These are phyloP conservation scores for Melanopsichium pennsylvanicum DNA, from an alignment of 1,284 basidiomycete genomes.

Conservation along the genomic window DNA sequence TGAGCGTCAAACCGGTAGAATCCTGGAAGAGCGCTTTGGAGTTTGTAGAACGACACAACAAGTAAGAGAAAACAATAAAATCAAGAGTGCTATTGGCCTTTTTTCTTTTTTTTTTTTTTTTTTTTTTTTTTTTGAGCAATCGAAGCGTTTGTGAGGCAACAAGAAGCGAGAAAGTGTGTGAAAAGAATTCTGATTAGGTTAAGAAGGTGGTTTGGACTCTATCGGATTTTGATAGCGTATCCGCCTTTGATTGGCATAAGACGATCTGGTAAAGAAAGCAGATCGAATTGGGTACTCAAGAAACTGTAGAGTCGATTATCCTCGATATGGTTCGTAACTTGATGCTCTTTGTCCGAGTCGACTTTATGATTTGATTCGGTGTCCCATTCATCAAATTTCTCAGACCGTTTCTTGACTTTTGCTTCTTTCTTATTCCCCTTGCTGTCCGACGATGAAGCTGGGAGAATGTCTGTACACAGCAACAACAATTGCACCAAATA, in stretches of 20 bases:
- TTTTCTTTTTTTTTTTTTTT: too few relatives aligned
- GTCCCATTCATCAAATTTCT: conserved; percentile 16
- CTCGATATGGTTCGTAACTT: too few relatives aligned
- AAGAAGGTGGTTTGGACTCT: too few relatives aligned
- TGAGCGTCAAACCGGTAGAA: conserved; percentile 57
- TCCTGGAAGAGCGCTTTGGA: conserved; percentile 19
- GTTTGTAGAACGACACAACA: conserved; percentile 15
- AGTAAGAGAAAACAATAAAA: not conserved
- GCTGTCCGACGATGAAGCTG: not conserved
- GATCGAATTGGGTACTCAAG: conserved; percentile 5
- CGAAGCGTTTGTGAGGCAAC: too few relatives aligned
- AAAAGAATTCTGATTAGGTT: too few relatives aligned
- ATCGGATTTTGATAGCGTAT: conserved; percentile 21
- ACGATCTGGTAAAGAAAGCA: conserved; percentile 7
- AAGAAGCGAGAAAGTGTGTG: too few relatives aligned
- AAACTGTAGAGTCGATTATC: conserved; percentile 10
- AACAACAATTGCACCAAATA: conserved; percentile 11
- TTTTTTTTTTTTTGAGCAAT: too few relatives aligned
- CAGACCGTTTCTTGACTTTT: not conserved
- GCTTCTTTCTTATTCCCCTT: not conserved
- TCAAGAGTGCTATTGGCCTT: too few relatives aligned
- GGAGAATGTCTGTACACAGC: conserved; percentile 9
- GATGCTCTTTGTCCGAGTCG: too few relatives aligned
- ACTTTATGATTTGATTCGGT: too few relatives aligned
- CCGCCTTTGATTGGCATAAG: conserved; percentile 9